Conservation (phyloP, 345 rosid genomes). For the Populus ilicifolia region DNA sequence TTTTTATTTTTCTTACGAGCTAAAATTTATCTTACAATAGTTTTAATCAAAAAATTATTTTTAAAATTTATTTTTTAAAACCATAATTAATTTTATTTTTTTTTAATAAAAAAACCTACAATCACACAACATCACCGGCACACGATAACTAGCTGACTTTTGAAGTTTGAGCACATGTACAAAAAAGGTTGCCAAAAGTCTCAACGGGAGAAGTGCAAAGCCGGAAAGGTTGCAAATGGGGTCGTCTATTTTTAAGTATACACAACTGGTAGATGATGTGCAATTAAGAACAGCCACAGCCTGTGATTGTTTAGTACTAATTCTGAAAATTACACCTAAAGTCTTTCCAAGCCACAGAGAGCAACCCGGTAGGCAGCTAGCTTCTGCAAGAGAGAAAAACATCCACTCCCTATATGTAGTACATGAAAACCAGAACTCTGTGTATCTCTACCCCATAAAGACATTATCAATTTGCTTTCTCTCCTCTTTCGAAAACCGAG, state of each 20-base stretch:
- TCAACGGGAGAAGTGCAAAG: neutral
- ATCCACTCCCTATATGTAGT: neutral
- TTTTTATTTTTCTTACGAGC: too few relatives aligned
- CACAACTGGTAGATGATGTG: neutral
- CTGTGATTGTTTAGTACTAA: neutral
- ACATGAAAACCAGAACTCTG: neutral
- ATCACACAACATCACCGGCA: too few relatives aligned
- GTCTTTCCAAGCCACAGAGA: neutral
- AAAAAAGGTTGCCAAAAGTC: neutral
- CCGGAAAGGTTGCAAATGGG: neutral
- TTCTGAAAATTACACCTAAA: neutral
- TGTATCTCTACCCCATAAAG: neutral
- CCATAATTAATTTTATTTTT: too few relatives aligned
- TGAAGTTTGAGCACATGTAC: neutral
- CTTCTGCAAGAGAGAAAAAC: neutral
- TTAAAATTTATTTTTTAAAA: too few relatives aligned
- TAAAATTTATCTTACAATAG: too few relatives aligned
- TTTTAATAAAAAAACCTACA: too few relatives aligned
- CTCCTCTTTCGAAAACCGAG: neutral
- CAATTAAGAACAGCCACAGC: neutral
- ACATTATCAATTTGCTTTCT: neutral
- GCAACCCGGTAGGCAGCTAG: neutral
- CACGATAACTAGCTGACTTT: too few relatives aligned
- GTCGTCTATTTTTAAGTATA: neutral
- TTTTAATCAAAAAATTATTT: too few relatives aligned